Evolutionary conservation across 2,329 filamentous ascomycete genomes (phyloP).

Genomic region (Colletotrichum acutatum): DNA sequence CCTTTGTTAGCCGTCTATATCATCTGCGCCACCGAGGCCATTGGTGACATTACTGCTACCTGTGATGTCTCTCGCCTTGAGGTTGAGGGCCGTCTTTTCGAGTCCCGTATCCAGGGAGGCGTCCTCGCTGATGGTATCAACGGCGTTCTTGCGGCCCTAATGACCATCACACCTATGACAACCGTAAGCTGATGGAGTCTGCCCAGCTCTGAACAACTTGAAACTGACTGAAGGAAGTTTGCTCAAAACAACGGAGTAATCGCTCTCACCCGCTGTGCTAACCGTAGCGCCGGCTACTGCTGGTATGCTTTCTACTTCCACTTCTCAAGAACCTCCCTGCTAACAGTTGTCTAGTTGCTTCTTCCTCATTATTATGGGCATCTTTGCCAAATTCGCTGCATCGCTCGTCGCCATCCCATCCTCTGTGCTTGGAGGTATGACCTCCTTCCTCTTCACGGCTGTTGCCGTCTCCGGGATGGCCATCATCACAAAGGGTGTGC

Average conservation of each 20-base stretch:
- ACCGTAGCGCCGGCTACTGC: conserved; percentile 82
- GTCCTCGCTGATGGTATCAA: conserved; percentile 83
- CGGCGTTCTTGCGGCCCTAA: conserved; percentile 78
- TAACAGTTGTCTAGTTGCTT: conserved; percentile 57
- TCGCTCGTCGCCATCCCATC: conserved; percentile 80
- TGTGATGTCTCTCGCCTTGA: conserved; percentile 83
- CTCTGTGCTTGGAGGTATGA: conserved; percentile 74
- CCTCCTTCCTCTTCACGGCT: conserved; percentile 82
- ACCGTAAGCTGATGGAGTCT: conserved; percentile 48
- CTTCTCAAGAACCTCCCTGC: background rate
- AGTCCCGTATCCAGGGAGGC: conserved; percentile 82
- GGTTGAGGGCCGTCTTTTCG: conserved; percentile 77
- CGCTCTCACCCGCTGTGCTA: conserved; percentile 83
- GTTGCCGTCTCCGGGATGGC: conserved; percentile 82
- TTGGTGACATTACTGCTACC: conserved; percentile 83
- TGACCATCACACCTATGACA: conserved; percentile 83
- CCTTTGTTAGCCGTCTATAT: conserved; percentile 77
- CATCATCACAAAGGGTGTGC: conserved; percentile 75
- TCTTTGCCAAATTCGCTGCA: conserved; percentile 87
- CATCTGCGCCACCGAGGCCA: conserved; percentile 81
- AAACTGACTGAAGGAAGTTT: conserved; percentile 54
- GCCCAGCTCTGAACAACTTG: background rate
- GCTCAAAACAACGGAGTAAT: conserved; percentile 90
- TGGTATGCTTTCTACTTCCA: conserved; percentile 48
- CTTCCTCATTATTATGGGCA: conserved; percentile 82